Base-by-base conservation (phyloP, 108 stramenopile species). In the Epipyxis sp. region DNA sequence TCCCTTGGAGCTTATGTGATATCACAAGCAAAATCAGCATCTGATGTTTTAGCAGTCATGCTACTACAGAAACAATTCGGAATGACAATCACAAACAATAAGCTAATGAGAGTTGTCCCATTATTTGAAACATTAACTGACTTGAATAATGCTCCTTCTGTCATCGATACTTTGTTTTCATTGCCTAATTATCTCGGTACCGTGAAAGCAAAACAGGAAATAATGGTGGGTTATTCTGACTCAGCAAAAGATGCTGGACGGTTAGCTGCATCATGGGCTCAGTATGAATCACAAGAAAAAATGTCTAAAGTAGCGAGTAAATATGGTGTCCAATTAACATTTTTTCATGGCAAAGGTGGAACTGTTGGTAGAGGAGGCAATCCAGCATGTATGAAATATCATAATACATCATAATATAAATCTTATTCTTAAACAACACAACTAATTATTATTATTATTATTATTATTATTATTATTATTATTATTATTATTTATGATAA, bases 211-310 rank as follows among this genome's bases (percentile, higher is more conserved):
- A 91, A 91, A 69, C 94, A 96, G 85, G 97, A 98, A 86, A 92
- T 98, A 57, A 98, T 98, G 97, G 95, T 98, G 77, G 97, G 97
- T 46, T 98, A 98, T 86, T 89, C 88, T 65, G 97, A 98, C 79
- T 92, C 91, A 69, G 95, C 97, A 40, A 98, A 97, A 82, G 97
- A 97, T 87, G 97, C 97, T 2, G 97, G 97, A 40, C 90, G 59
- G 59, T 25, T 65, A 37, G 61, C 97, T 1, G 97, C 97, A 1
- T 90, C 90, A 46, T 96, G 95, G 94, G 94, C 93, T 25, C 95
- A 94, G 78, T 97, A 93, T 88, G 93, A 43, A 77, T 97, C 59
- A 94, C 94, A 97, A 82, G 95, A 94, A 81, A 82, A 80, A 39
- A 92, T 97, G 89, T 90, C 90, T 16, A 69, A 88, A 27, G 86